A percentile compares a stretch with the other conserved stretches of the same genome.
phyloP scores from a whole-genome alignment of 345 rosid genomes.

The Murraya paniculata region DNA sequence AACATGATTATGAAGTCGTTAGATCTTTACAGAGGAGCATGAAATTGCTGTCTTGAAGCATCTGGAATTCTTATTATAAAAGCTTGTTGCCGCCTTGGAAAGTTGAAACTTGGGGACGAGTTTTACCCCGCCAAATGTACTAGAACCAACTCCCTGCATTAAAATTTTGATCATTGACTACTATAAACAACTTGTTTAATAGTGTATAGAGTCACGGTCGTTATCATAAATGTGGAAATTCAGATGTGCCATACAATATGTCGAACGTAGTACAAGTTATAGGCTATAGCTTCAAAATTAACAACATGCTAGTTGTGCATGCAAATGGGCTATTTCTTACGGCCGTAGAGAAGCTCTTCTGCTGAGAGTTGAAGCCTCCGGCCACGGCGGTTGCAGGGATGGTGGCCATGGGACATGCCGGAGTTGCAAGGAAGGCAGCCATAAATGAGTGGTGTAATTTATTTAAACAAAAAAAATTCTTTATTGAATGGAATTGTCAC shows the following conservation, averaged over 20 bases:
- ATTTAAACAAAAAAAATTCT: too few species aligned
- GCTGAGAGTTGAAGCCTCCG: conserved; percentile 6
- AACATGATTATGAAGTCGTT: neutral
- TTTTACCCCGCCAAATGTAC: conserved; percentile 25
- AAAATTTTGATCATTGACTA: neutral
- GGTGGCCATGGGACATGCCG: conserved; percentile 24
- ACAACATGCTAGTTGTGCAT: neutral
- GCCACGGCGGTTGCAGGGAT: conserved; percentile 8
- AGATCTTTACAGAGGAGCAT: conserved; percentile 44
- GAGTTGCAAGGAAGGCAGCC: conserved; percentile 34
- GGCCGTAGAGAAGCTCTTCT: conserved; percentile 21
- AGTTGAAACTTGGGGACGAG: conserved; percentile 26
- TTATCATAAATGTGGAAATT: too few species aligned
- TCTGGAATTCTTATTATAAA: conserved; percentile 24
- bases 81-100: conserved; percentile 26
- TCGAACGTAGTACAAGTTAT: too few species aligned
- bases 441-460: neutral
- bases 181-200: neutral
- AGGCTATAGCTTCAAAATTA: too few species aligned
- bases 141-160: conserved; percentile 35
- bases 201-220: too few species aligned
- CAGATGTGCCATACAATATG: too few species aligned
- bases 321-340: conserved; percentile 14
- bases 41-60: conserved; percentile 34
- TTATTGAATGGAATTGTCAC: too few species aligned